Base-by-base conservation (phyloP, 2,329 filamentous ascomycete species). In the Paecilomyces sp. region DNA sequence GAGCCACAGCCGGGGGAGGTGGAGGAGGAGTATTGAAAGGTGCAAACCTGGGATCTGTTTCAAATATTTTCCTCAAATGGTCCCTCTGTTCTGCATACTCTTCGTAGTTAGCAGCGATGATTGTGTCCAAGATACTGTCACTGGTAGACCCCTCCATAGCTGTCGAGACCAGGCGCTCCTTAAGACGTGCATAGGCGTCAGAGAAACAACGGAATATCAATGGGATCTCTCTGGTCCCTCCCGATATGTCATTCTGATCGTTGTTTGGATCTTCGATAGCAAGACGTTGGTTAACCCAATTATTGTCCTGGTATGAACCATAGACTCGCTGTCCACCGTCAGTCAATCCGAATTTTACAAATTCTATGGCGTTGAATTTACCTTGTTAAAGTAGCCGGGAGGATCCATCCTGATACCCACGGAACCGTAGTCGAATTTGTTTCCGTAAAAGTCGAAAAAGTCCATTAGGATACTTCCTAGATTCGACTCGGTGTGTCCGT, bases 211-310 rank as follows among this genome's bases (percentile, higher is more conserved):
- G 71, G 64, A 90, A 78, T 55, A 97, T 89, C 8, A 83, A 78
- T 0, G 74, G 65, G 7, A 89, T 90, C 64, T 90, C 89, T 54
- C 80, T 83, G 0, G 92, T 94, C 9, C 92, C 92, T 9, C 92
- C 92, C 0, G 94, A 88, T 28, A 99, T 94, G 69, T 99, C 94
- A 72, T 97, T 97, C 28, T 82, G 78, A 0, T 84, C 73, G 60
- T 90, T 89, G 73, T 97, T 96, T 0, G 94, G 94, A 69, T 99
- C 94, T 60, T 96, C 88, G 67, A 99, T 96, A 8, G 88, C 90
- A 1, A 99, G 80, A 1, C 91, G 86, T 56, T 88, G 81, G 13
- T 73, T 75, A 67, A 6, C 3, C 25, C 25, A 28, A 28, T 87
- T 87, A 66, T 83, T 84, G 68, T 71, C 72, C 31, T 72, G 68